Conservation (phyloP, 129 eudicot species). For the Lactuca sativa region DNA sequence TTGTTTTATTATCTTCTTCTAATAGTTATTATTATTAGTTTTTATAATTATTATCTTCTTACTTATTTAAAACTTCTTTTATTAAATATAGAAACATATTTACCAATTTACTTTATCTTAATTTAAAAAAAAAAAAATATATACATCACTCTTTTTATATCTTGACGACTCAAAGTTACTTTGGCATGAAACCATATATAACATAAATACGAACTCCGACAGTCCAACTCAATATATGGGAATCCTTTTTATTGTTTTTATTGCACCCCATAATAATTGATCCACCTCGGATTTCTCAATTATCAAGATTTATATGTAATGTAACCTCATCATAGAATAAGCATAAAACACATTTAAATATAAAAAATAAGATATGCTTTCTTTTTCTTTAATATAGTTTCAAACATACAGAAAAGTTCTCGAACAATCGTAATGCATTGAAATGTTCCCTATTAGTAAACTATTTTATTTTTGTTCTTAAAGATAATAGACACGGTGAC, state of each 20-base stretch:
- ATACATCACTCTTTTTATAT: no score
- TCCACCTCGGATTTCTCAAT: slow-evolving; percentile 9
- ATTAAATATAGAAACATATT: no score
- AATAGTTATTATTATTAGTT: no score
- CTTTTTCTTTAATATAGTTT: neutral
- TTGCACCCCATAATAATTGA: neutral
- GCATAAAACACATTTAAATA: neutral
- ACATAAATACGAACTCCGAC: slow-evolving; percentile 15
- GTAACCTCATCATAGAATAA: neutral
- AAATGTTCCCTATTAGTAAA: neutral
- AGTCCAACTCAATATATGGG: slow-evolving; percentile 22
- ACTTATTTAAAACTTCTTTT: no score
- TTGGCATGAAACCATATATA: no score
- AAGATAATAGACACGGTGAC: no score
- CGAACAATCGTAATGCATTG: neutral
- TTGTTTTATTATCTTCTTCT: no score
- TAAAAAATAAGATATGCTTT: no score
- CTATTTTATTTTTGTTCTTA: no score
- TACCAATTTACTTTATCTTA: no score
- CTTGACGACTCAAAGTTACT: neutral
- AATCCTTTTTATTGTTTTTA: slow-evolving; percentile 12
- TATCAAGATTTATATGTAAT: neutral
- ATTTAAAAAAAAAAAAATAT: no score
- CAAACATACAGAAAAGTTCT: neutral
- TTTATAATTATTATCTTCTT: no score